Evolutionary conservation across 108 stramenopile genomes (phyloP), one percentile per base, ranked within the genome.

Genomic region (Bacterosira constricta): DNA sequence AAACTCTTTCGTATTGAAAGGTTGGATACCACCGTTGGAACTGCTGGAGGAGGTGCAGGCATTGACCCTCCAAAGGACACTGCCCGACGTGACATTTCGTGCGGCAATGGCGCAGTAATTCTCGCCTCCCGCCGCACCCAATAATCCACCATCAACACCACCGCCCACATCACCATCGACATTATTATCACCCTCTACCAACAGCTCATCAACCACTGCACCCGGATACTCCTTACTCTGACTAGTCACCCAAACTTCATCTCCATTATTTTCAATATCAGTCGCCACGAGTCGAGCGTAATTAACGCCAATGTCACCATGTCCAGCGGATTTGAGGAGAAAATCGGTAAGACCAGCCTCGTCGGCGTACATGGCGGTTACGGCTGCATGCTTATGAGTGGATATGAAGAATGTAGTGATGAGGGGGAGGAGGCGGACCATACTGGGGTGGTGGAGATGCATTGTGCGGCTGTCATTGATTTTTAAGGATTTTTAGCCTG

Each of bases 301-400:
- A 5, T 37, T 60, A 2, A 74, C 54, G 23, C 49, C 84, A 63
- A 47, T 44, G 32, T 51, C 60, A 18, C 87, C 88, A 77, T 94
- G 93, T n/a, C 93, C 93, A 17, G 89, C 57, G 1, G 93, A 90
- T 3, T 79, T 50, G n/a, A 94, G 37, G 13, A 79, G 41, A 67
- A 90, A 94, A 58, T 94, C 93, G 45, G 84, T 70, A 7, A 85
- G 52, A 10, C 93, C 93, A 4, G 84, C 89, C 41, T 94, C 93
- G 37, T 94, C 93, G 35, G 73, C 80, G 70, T 77, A 63, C 30
- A 77, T n/a, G 5, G 69, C 69, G 11, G 13, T 25, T 17, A 27
- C 41, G 52, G 44, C 55, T 20, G 69, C 12, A 15, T 8, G 20
- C 23, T 10, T 18, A 34, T 10, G 31, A 25, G 31, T n/a, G 64